phyloP scores from a whole-genome alignment of 1,139 yeast genomes.

The Saccharomyces hybrid region DNA sequence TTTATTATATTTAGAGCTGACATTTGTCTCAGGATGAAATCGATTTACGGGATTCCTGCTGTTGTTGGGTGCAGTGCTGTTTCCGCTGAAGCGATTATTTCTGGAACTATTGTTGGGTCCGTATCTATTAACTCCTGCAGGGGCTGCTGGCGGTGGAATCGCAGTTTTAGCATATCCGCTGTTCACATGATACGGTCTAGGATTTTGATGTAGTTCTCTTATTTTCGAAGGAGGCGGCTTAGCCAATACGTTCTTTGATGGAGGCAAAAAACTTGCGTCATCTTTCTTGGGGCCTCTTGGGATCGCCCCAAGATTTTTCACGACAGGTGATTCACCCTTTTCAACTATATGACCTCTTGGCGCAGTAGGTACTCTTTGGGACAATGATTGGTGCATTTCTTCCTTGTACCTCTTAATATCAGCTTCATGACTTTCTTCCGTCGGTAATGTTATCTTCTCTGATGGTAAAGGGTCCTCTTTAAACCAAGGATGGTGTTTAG shows the following conservation, averaged over 20 bases:
- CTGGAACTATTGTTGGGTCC: neutral
- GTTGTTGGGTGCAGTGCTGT: neutral
- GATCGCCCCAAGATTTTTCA: neutral
- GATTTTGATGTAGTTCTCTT: neutral
- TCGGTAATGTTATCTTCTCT: conserved; percentile 52
- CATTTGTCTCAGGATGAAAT: neutral
- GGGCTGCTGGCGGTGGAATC: neutral
- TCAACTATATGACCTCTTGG: conserved; percentile 29
- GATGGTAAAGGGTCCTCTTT: conserved; percentile 56
- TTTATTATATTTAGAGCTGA: neutral
- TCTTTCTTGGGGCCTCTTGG: conserved; percentile 6
- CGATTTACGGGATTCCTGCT: neutral
- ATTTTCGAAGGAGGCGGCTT: neutral
- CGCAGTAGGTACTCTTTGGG: conserved; percentile 30
- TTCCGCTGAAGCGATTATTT: neutral
- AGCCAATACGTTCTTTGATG: neutral
- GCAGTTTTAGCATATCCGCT: neutral
- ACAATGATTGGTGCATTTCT: conserved; percentile 29
- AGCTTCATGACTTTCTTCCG: conserved; percentile 85
- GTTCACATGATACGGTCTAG: neutral
- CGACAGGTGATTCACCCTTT: conserved; percentile 3
- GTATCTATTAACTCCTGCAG: neutral
- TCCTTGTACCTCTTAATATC: conserved; percentile 61
- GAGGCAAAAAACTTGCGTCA: neutral
- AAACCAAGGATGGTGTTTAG: conserved; percentile 66